Evolutionary conservation across 495 filamentous ascomycete species (phyloP).

Genomic region (Parathielavia hyrcaniae): DNA sequence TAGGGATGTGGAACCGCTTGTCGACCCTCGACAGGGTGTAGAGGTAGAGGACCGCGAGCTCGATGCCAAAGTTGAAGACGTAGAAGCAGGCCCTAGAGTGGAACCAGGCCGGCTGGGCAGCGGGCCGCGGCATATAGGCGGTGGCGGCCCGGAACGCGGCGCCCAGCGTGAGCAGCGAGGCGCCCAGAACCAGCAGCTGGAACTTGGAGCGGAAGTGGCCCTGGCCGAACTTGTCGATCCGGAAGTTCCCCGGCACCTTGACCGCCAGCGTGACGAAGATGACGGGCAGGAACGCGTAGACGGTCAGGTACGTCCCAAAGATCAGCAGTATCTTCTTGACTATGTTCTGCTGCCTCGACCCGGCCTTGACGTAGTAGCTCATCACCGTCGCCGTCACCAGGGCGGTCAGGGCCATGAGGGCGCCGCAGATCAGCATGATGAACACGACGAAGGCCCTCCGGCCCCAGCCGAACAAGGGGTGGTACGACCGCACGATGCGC

Average conservation of each 20-base stretch:
- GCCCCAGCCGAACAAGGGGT: constrained; percentile 66
- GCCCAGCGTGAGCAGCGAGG: constrained; percentile 56
- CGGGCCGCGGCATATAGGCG: constrained; percentile 49
- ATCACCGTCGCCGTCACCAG: constrained; percentile 63
- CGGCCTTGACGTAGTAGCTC: constrained; percentile 57
- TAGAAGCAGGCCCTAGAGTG: constrained; percentile 68
- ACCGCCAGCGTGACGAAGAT: constrained; percentile 47
- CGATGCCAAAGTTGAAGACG: constrained; percentile 66
- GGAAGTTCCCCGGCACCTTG: constrained; percentile 46
- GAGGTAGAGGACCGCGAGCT: constrained; percentile 58
- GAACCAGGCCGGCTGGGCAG: constrained; percentile 58
- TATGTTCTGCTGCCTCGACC: constrained; percentile 36
- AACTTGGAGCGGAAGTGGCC: constrained; percentile 61
- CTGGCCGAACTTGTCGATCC: constrained; percentile 62
- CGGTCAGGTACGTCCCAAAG: constrained; percentile 58
- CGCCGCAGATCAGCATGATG: constrained; percentile 53
- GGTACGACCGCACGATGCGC: constrained; percentile 65
- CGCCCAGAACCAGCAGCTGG: constrained; percentile 48
- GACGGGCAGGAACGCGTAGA: constrained; percentile 70
- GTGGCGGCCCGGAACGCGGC: constrained; percentile 61
- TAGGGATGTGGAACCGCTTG: constrained; percentile 61
- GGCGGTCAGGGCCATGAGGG: constrained; percentile 57
- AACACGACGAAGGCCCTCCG: constrained; percentile 45
- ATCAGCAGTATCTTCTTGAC: constrained; percentile 62
- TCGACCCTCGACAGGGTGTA: constrained; percentile 64